Conservation (phyloP, 2,329 filamentous ascomycete genomes). For the Graphilbum sp. region DNA sequence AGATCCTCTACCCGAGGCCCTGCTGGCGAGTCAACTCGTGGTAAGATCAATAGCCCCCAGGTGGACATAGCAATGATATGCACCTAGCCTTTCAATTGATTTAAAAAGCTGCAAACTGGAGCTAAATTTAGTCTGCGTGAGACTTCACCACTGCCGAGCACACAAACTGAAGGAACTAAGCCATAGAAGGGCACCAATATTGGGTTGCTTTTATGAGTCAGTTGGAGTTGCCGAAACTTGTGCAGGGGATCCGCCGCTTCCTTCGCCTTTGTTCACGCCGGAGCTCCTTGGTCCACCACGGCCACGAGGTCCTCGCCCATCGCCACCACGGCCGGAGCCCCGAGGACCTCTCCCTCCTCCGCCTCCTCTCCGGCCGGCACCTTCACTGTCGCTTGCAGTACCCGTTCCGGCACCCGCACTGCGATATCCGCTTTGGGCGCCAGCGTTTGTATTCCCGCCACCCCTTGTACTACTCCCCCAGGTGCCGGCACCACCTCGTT, state of each 20-base stretch:
- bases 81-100: too few relatives aligned
- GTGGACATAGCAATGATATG: too few relatives aligned
- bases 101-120: too few relatives aligned
- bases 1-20: too few relatives aligned
- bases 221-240: constrained; percentile 33
- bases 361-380: constrained; percentile 32
- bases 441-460: constrained; percentile 30
- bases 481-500: constrained; percentile 45
- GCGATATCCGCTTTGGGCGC: constrained; percentile 57
- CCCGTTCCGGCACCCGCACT: constrained; percentile 69
- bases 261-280: constrained; percentile 33
- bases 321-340: constrained; percentile 32
- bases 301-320: constrained; percentile 38
- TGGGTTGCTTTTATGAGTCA: constrained; percentile 13
- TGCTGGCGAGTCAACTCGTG: too few relatives aligned
- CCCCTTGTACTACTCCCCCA: constrained; percentile 53
- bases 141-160: too few relatives aligned
- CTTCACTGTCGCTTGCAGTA: constrained; percentile 54
- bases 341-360: constrained; percentile 39
- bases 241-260: constrained; percentile 36
- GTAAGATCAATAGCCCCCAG: too few relatives aligned
- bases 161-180: too few relatives aligned
- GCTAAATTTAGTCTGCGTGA: too few relatives aligned
- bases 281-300: constrained; percentile 28
- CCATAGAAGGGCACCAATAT: too few relatives aligned